Base-by-base conservation (phyloP, 345 rosid species). In the Hibiscus tridactylites region DNA sequence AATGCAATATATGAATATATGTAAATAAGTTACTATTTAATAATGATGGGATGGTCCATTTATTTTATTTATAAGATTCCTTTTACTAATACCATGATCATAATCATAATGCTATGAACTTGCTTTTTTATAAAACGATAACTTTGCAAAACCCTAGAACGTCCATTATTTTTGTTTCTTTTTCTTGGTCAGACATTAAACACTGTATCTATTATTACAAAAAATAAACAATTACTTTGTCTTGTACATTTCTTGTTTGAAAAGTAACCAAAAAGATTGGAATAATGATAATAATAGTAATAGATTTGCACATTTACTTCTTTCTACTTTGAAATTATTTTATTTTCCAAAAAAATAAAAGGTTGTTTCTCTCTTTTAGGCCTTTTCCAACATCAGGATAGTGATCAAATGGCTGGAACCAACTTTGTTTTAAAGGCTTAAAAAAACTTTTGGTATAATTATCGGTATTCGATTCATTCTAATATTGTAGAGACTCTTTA, bases 101-200 rank as follows among this genome's bases (percentile, higher is more conserved):
- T 44, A 9, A 44, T 10, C 12, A 44, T 52, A 5, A 61, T 61
- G 71, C 68, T 56, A 58, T 39, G 24, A 74, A 57, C 47, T 75
- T 69, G 26, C 78, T 24, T 47, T 15, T 24, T 47, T 15, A 31
- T 70, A 65, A 39, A 21, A 57, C 5, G 49, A 67, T 83, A 75
- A 52, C 81, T 84, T 79, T 57, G 65, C 52, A 28, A n/a, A 11
- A 11, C 79, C 74, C 75, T 72, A 69, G 57, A 81, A 79, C 75
- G 31, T 71, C 56, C 31, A 8, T 6, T 62, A 54, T 17, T 60
- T 28, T 59, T 71, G 54, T 44, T 58, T 50, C 3, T 46, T 39
- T 39, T 39, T 39, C 44, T 39, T 26, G 37, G 13, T 54, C 53
- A 26, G 37, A 46, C 21, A 15, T 47, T 26, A 21, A 56, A 54